Percentiles rank a stretch among this genome's conserved stretches.
These are phyloP conservation scores for Metschnikowia drakensbergensis DNA, from an alignment of 805 yeast genomes.

Conservation along the genomic window DNA sequence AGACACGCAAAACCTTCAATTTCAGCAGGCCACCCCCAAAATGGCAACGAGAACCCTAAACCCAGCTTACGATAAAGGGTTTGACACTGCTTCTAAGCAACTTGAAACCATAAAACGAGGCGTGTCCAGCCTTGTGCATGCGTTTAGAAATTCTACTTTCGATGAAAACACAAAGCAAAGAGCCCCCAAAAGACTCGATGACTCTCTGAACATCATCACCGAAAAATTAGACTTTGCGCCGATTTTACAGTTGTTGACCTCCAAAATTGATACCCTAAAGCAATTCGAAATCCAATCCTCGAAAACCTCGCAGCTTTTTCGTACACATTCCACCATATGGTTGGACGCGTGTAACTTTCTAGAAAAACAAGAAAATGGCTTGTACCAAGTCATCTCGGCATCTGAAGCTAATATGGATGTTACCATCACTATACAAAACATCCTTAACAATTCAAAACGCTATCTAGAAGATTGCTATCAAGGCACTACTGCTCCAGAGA, in stretches of 20 bases:
- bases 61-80: slow-evolving; percentile 35
- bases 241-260: slow-evolving; percentile 26
- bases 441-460: background rate
- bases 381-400: slow-evolving; percentile 13
- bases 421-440: background rate
- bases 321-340: slow-evolving; percentile 29
- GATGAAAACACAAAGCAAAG: background rate
- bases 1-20: slow-evolving; percentile 4
- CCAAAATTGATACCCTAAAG: slow-evolving; percentile 26
- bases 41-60: slow-evolving; percentile 4
- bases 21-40: background rate
- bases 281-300: slow-evolving; percentile 25
- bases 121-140: slow-evolving; percentile 7
- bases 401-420: background rate
- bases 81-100: slow-evolving; percentile 29
- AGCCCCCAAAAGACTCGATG: slow-evolving; percentile 24
- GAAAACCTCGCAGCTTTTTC: slow-evolving; percentile 25
- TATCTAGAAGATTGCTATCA: slow-evolving; percentile 1
- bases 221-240: slow-evolving; percentile 35
- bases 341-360: slow-evolving; percentile 21
- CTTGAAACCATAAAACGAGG: slow-evolving; percentile 21
- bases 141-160: background rate
- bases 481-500: background rate
- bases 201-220: slow-evolving; percentile 30
- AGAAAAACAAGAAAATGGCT: slow-evolving; percentile 24